Base-by-base conservation (phyloP, 306 rosid genomes). In the Cicer cuneatum region DNA sequence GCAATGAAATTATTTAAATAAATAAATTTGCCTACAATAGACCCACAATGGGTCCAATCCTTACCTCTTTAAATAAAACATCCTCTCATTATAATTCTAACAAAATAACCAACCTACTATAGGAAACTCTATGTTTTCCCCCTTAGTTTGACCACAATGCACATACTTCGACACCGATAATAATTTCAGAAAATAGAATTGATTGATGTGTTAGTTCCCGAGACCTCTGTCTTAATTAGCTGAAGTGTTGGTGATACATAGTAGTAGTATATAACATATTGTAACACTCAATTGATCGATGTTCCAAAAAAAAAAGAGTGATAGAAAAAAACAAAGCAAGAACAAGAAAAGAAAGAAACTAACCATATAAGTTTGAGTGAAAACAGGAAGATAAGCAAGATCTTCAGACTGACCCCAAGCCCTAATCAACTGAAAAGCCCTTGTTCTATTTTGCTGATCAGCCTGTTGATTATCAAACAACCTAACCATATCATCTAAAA, bases 391-490 rank as follows among this genome's bases (percentile, higher is more conserved):
- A 86, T 91, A 91, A 1, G 90, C 92, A 57, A 91, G 88, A 38
- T 91, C 97, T 81, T 83, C 54, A 1, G 97, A 91, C 75, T 89
- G 78, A 15, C 94, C 97, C 97, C 97, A 91, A 48, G 97, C 94
- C 86, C 87, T 85, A 37, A 91, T 84, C 77, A 91, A 76, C 56
- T 89, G 89, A 41, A 84, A 72, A 19, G 91, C 92, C 75, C 84
- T 86, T 14, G 40, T 75, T 13, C 85, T 79, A 61, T 80, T 87
- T 10, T 64, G 60, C 0, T 8, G 38, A 69, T 86, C 80, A 1
- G 75, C 74, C 37, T 77, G 81, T 0, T 83, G 87, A 79, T 86
- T 80, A 14, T 91, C 86, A 41, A 91, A 79, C 80, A 89, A 59
- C 54, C 83, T 60, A 60, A 89, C 33, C 89, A 89, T 80, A 41